Evolutionary conservation across 441 rosid genomes (phyloP), one percentile per base, ranked within the genome.

Genomic region (Eutrema salsugineum): DNA sequence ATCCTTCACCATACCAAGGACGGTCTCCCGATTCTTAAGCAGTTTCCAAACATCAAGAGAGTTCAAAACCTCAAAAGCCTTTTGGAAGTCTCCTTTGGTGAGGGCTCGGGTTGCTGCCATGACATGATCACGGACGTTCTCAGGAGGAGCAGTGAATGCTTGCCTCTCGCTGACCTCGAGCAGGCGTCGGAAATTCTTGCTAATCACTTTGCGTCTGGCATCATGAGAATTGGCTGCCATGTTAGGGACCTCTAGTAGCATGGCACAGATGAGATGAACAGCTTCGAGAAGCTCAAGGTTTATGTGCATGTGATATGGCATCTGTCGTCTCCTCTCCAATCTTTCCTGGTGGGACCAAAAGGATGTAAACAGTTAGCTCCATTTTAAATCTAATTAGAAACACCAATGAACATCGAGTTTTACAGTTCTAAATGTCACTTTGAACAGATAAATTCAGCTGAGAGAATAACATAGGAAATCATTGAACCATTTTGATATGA

Each of bases 231-330:
- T 88, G 61, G 91, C 91, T 54, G 94, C 90, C 89, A 90, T 88
- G 85, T 82, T 84, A 10, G 94, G 91, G 47, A 90, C 94, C 80
- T 90, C 93, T 15, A 90, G 85, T 12, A 88, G 87, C 96, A 90
- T 90, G 35, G 96, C 91, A 63, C 90, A 86, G 8, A 82, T 82
- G 44, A 90, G 87, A 66, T 90, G 94, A 30, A 85, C 90, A 47
- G 94, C 86, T 70, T 90, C 94, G 7, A 90, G 83, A 50, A 88
- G 89, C 81, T 90, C 96, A n/a, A 90, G 91, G 79, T 88, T 90
- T 55, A 90, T 88, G 86, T 90, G 94, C 96, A 90, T 86, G 77
- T 88, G 96, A 64, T 88, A 88, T 35, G 93, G 96, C 96, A 90
- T 86, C 71, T 90, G 94, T 16, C 90, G 84, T 70, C 90, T 85